These are phyloP conservation scores for Plectosphaerella cucumerina DNA, from an alignment of 2,329 filamentous ascomycete species.

Conservation along the genomic window DNA sequence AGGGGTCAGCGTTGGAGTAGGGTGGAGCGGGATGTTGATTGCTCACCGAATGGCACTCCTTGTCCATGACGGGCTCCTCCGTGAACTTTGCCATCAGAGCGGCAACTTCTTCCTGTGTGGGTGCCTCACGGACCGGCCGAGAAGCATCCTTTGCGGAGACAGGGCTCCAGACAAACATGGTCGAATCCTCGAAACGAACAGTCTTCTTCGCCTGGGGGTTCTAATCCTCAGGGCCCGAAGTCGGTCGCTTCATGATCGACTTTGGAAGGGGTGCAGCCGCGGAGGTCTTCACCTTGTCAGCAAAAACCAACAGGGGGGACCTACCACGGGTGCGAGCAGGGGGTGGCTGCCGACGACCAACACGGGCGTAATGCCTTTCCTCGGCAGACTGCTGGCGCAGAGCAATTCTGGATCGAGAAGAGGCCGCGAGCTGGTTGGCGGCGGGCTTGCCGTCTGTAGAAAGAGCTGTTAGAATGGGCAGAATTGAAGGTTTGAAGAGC, in stretches of 20 bases:
- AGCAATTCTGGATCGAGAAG: neutral
- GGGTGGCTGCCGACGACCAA: neutral
- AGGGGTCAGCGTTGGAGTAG: neutral
- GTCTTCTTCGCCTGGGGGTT: neutral
- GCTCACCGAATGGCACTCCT: too few species aligned
- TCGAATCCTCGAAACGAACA: neutral
- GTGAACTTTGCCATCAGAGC: too few species aligned
- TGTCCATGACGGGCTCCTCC: too few species aligned
- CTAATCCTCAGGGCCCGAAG: neutral
- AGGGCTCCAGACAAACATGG: too few species aligned
- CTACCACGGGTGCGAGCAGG: neutral
- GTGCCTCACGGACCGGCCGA: too few species aligned
- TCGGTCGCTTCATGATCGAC: neutral
- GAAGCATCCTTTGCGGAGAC: too few species aligned
- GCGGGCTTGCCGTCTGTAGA: neutral
- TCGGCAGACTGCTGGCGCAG: conserved; percentile 1
- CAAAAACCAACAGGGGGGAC: too few species aligned
- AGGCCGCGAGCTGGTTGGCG: neutral
- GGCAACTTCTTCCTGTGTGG: too few species aligned
- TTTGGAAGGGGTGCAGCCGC: neutral
- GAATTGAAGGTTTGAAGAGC: neutral
- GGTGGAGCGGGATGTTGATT: too few species aligned
- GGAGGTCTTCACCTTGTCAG: too few species aligned
- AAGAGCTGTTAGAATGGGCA: too few species aligned
- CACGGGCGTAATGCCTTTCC: neutral